Conservation (phyloP, 768 basidiomycete genomes). For the Lactifluus hygrophoroides region DNA sequence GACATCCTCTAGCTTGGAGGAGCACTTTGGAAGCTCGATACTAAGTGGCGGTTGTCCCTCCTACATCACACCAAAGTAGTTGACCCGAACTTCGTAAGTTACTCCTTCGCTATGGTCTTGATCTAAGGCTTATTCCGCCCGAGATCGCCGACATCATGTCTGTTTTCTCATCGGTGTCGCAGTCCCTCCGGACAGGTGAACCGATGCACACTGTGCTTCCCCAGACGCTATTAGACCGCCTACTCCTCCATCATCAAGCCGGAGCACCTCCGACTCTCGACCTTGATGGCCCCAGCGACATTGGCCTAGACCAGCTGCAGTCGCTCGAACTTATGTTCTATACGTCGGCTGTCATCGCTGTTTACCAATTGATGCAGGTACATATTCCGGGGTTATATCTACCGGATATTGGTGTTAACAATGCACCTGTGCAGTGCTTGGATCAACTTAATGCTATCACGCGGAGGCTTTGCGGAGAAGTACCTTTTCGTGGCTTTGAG, state of each 20-base stretch:
- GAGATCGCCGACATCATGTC: constrained; percentile 39
- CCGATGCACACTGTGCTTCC: constrained; percentile 19
- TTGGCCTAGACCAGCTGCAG: constrained; percentile 9
- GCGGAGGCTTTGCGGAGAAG: constrained; percentile 14
- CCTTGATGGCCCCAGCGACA: background rate
- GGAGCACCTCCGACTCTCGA: background rate
- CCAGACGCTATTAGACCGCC: constrained; percentile 15
- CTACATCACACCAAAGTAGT: constrained; percentile 40
- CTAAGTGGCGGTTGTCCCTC: constrained; percentile 33
- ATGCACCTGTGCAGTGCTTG: constrained; percentile 4
- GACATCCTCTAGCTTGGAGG: constrained; percentile 29
- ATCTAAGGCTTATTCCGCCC: background rate
- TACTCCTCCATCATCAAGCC: constrained; percentile 5
- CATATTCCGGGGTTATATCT: background rate
- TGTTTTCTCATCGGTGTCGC: constrained; percentile 23
- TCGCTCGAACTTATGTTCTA: constrained; percentile 16
- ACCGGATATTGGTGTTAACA: background rate
- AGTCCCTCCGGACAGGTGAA: constrained; percentile 16
- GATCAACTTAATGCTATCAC: constrained; percentile 12
- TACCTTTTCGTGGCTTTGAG: constrained; percentile 13
- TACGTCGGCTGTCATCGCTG: constrained; percentile 10
- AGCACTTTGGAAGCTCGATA: constrained; percentile 37
- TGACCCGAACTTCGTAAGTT: constrained; percentile 44
- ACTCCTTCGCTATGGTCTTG: background rate
- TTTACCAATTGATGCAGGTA: constrained; percentile 13